Evolutionary conservation across 1,284 basidiomycete species (phyloP).

Genomic region (Gymnopus androsaceus): DNA sequence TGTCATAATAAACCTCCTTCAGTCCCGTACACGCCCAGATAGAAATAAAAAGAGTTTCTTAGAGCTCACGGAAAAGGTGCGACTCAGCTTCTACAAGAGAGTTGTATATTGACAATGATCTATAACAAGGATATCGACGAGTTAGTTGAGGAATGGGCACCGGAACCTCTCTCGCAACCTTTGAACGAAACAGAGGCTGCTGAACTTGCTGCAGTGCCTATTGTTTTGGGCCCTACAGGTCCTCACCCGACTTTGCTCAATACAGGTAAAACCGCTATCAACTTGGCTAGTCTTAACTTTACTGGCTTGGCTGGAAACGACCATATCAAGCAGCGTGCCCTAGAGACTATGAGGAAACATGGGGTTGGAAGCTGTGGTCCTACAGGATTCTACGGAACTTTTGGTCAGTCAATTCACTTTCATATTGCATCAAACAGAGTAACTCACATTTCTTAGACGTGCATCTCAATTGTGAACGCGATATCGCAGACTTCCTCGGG

Average conservation of each 20-base stretch:
- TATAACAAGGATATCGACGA: conserved; percentile 87
- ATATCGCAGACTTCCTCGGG: conserved; percentile 90
- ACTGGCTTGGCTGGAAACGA: conserved; percentile 90
- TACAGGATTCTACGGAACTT: conserved; percentile 95
- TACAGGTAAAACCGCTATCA: conserved; percentile 81
- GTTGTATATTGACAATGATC: not conserved
- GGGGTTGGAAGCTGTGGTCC: conserved; percentile 97
- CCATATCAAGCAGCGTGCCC: conserved; percentile 81
- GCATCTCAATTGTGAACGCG: conserved; percentile 86
- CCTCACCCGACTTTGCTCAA: conserved; percentile 79
- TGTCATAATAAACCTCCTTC: conserved; percentile 85
- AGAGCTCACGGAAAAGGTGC: conserved; percentile 85
- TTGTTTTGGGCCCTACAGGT: conserved; percentile 81
- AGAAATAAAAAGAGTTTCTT: conserved; percentile 85
- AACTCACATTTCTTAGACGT: conserved; percentile 62
- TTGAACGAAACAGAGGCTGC: conserved; percentile 62
- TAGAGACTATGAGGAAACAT: conserved; percentile 88
- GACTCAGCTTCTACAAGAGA: conserved; percentile 18
- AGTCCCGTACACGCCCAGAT: conserved; percentile 87
- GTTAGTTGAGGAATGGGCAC: conserved; percentile 93
- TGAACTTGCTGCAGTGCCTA: conserved; percentile 75
- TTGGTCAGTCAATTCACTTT: conserved; percentile 54
- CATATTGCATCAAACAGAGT: not conserved
- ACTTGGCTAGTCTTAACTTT: conserved; percentile 94
- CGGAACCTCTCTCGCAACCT: conserved; percentile 79